Percentiles rank a stretch among this genome's conserved stretches.
Evolutionary conservation across 2,329 filamentous ascomycete species (phyloP).

Genomic region (Aureobasidium leucospermi): DNA sequence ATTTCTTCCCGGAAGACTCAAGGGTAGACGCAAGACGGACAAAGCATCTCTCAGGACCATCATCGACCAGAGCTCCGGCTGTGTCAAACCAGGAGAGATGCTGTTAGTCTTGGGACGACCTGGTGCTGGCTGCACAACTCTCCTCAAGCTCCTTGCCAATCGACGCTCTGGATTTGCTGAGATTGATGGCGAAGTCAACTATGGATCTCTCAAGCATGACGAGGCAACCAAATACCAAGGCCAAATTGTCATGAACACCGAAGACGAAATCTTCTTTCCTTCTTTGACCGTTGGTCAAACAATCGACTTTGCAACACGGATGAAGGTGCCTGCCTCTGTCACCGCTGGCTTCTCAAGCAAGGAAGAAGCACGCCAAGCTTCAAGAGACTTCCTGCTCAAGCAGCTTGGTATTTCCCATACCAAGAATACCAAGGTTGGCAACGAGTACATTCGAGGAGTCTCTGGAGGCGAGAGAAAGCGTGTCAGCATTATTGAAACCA

Average conservation of each 20-base stretch:
- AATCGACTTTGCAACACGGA: constrained; percentile 74
- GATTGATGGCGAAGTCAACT: constrained; percentile 62
- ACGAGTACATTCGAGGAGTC: constrained; percentile 71
- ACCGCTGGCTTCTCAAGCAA: constrained; percentile 47
- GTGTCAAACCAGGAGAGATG: constrained; percentile 58
- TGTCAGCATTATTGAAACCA: constrained; percentile 41
- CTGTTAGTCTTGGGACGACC: constrained; percentile 68
- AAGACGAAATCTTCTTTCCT: constrained; percentile 78
- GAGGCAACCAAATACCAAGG: constrained; percentile 59
- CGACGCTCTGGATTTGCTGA: constrained; percentile 56
- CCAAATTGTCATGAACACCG: constrained; percentile 78
- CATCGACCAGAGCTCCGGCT: background rate
- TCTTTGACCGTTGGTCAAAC: constrained; percentile 85
- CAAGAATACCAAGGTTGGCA: constrained; percentile 74
- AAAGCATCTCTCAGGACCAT: background rate
- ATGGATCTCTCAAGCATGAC: constrained; percentile 28
- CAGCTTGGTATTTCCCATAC: constrained; percentile 96
- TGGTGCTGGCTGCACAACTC: constrained; percentile 68
- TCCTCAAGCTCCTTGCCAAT: constrained; percentile 68
- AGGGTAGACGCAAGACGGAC: background rate
- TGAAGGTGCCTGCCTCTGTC: constrained; percentile 74
- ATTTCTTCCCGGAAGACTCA: background rate
- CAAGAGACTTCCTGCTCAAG: constrained; percentile 69
- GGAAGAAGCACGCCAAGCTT: constrained; percentile 66
- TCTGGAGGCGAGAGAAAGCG: constrained; percentile 43